Percentiles rank a stretch among this genome's conserved stretches.
Evolutionary conservation across 2,329 filamentous ascomycete species (phyloP).

Genomic region (Dothideomycetes sp.): DNA sequence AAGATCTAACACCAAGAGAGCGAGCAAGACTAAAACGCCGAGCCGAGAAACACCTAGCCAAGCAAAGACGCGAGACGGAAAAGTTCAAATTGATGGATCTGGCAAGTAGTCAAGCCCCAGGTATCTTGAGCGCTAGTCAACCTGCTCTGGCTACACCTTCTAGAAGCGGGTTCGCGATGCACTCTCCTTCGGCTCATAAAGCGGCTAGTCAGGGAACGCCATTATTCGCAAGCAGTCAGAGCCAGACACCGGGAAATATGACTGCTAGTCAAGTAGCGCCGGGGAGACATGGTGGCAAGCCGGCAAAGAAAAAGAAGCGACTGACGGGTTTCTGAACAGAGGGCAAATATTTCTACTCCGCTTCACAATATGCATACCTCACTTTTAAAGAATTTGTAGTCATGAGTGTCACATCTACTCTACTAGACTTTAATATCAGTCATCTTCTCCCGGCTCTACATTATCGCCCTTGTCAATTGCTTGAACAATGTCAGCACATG

Average conservation of each 20-base stretch:
- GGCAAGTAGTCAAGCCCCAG: conserved; percentile 24
- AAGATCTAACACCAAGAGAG: conserved; percentile 29
- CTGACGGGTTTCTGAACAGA: conserved; percentile 30
- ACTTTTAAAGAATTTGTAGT: too few relatives aligned
- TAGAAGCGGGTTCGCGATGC: conserved; percentile 6
- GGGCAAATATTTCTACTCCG: too few relatives aligned
- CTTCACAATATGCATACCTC: too few relatives aligned
- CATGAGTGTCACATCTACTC: too few relatives aligned
- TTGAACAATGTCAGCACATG: too few relatives aligned
- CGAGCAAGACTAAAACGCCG: conserved; percentile 29
- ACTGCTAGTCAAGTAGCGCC: conserved; percentile 26
- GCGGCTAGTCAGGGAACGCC: conserved; percentile 14
- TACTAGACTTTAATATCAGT: too few relatives aligned
- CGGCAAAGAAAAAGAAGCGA: conserved; percentile 36
- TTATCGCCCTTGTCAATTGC: too few relatives aligned
- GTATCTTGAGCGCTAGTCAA: conserved; percentile 25
- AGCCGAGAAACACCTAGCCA: conserved; percentile 32
- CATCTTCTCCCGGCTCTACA: too few relatives aligned
- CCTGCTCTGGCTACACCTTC: conserved; percentile 8
- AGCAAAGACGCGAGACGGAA: conserved; percentile 32
- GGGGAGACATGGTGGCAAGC: conserved; percentile 26
- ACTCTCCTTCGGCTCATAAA: not conserved
- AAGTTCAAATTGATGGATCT: conserved; percentile 17
- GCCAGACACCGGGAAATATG: conserved; percentile 11
- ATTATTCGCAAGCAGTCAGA: conserved; percentile 9